Percentiles rank a stretch among this genome's conserved stretches.
Evolutionary conservation across 2,329 filamentous ascomycete genomes (phyloP).

Genomic region (Botrytis deweyae): DNA sequence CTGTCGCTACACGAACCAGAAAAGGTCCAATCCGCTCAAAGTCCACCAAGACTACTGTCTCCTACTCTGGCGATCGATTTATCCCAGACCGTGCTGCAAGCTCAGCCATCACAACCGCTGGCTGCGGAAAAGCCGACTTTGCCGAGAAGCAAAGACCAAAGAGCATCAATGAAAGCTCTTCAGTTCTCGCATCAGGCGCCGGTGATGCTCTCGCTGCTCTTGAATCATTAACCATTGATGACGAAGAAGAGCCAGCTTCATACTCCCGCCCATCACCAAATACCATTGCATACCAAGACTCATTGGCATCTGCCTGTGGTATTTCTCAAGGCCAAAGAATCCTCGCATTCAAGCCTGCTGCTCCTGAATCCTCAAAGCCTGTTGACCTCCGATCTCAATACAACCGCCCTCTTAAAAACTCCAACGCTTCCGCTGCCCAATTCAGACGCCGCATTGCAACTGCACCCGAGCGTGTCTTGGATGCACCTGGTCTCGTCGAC

Average conservation of each 20-base stretch:
- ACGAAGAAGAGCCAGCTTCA: conserved; percentile 65
- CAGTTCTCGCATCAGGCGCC: conserved; percentile 66
- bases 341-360: conserved; percentile 94
- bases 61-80: conserved; percentile 80
- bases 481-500: conserved; percentile 92
- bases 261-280: conserved; percentile 82
- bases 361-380: conserved; percentile 97
- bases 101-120: conserved; percentile 79
- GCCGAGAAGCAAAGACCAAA: conserved; percentile 71
- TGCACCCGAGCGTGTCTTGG: conserved; percentile 91
- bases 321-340: conserved; percentile 94
- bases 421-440: conserved; percentile 72
- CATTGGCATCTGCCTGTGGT: conserved; percentile 84
- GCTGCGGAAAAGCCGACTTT: conserved; percentile 77
- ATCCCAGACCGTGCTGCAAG: conserved; percentile 92
- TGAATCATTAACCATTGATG: conserved; percentile 72
- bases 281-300: conserved; percentile 87
- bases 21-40: conserved; percentile 55
- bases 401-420: conserved; percentile 88
- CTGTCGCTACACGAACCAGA: conserved; percentile 54
- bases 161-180: conserved; percentile 68
- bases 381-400: conserved; percentile 97
- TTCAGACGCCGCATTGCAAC: conserved; percentile 90
- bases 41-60: conserved; percentile 71
- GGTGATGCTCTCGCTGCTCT: conserved; percentile 79